Conservation (phyloP, 345 rosid species). For the Diplotaxis tenuifolia region DNA sequence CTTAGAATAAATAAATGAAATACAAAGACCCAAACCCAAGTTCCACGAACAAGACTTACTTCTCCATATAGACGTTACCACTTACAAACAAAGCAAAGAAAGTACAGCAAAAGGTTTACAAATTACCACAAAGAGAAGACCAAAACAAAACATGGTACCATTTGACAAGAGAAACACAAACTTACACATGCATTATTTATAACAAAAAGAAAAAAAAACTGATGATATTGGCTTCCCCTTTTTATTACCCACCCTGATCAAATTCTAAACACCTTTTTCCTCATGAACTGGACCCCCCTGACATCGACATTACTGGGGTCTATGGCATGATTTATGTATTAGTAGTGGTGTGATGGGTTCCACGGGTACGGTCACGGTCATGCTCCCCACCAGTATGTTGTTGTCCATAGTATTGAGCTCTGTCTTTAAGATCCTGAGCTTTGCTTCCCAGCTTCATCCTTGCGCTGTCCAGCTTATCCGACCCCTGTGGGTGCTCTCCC, state of each 20-base stretch:
- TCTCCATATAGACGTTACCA: background rate
- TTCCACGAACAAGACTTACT: background rate
- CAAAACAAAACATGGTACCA: conserved; percentile 17
- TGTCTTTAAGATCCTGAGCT: conserved; percentile 78
- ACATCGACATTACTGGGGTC: background rate
- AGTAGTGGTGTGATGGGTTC: conserved; percentile 13
- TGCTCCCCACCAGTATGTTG: conserved; percentile 42
- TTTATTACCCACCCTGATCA: conserved; percentile 30
- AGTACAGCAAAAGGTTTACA: conserved; percentile 22
- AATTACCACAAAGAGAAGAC: background rate
- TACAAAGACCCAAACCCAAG: background rate
- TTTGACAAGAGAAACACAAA: conserved; percentile 15
- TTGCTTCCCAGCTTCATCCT: conserved; percentile 61
- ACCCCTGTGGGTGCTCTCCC: conserved; percentile 64
- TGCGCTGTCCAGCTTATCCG: conserved; percentile 67
- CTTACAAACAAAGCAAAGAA: conserved; percentile 7
- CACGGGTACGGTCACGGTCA: conserved; percentile 35
- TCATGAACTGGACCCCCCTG: conserved; percentile 14
- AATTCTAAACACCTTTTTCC: conserved; percentile 33
- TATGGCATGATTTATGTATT: background rate
- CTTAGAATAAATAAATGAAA: background rate
- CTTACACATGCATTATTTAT: background rate
- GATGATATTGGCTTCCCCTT: background rate
- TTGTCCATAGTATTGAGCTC: conserved; percentile 60
- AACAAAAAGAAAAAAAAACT: background rate